Evolutionary conservation across 257 asterid species (phyloP).

Genomic region (Solanum rostratum): DNA sequence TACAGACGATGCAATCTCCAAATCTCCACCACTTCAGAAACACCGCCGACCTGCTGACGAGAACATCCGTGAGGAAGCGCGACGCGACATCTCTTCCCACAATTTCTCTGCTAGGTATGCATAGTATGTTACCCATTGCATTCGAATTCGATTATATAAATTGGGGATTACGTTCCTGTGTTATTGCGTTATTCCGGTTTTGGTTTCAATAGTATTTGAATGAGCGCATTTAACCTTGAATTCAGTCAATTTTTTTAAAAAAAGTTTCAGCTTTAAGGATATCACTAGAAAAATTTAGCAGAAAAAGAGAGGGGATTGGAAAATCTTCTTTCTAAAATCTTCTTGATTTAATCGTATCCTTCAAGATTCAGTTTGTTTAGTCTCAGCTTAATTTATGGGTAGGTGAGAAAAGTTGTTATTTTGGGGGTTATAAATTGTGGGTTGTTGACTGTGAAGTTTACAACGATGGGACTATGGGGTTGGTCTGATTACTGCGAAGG

Average conservation of each 20-base stretch:
- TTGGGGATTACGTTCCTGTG: not conserved
- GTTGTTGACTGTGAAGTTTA: not conserved
- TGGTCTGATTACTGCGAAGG: not conserved
- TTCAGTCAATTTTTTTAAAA: not conserved
- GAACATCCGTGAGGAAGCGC: constrained; percentile 82
- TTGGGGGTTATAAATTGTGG: not conserved
- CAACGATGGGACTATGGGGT: not conserved
- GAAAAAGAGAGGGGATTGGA: not conserved
- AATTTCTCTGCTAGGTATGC: constrained; percentile 58
- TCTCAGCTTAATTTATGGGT: not conserved
- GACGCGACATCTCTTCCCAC: constrained; percentile 46
- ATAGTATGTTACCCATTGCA: not conserved
- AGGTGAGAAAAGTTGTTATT: not conserved
- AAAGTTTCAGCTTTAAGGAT: not conserved
- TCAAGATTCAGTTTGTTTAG: not conserved
- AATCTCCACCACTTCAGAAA: constrained; percentile 3
- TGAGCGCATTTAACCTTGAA: not conserved
- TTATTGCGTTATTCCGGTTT: not conserved
- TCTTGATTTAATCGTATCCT: not conserved
- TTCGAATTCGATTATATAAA: not conserved
- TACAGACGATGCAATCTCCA: constrained; percentile 8
- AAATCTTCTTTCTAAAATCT: not conserved
- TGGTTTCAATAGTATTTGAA: not conserved
- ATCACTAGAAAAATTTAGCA: not conserved
- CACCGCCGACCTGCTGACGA: constrained; percentile 62